phyloP scores from a whole-genome alignment of 169 alveolate genomes.

The Perkinsus chesapeaki region DNA sequence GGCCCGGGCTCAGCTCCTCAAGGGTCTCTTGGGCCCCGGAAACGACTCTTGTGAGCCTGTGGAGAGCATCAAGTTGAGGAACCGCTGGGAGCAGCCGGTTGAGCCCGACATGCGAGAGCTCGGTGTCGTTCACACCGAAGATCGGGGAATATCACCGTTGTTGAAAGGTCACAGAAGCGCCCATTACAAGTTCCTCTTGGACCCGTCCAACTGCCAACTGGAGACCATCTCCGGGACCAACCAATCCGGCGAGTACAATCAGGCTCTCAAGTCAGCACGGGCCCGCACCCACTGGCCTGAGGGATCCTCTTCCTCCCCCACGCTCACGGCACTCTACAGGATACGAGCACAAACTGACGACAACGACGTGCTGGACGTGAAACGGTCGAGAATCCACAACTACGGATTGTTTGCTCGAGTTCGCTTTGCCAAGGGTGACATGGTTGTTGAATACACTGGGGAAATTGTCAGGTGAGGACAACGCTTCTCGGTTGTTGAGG shows the following conservation, averaged over 20 bases:
- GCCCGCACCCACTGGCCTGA: not conserved
- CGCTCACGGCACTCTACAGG: not conserved
- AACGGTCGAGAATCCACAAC: not conserved
- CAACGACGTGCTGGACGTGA: not conserved
- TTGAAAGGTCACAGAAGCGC: not conserved
- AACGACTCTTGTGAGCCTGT: not conserved
- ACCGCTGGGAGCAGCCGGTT: not conserved
- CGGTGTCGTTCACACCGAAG: not conserved
- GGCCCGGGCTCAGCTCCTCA: not conserved
- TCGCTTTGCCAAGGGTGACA: conserved; percentile 31
- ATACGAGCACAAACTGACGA: not conserved
- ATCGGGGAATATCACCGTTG: not conserved
- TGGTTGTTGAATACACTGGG: conserved; percentile 39
- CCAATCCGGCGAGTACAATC: not conserved
- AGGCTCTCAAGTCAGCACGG: not conserved
- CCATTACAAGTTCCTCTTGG: not conserved
- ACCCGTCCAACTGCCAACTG: not conserved
- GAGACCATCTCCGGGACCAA: not conserved
- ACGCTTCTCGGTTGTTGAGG: not conserved
- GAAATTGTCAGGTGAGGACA: conserved; percentile 5
- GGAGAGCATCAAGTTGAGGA: not conserved
- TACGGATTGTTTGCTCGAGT: conserved; percentile 40
- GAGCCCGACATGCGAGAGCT: not conserved
- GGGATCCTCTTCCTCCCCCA: not conserved
- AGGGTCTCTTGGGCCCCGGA: not conserved